These are phyloP conservation scores for Teratosphaeria zuluensis DNA, from an alignment of 2,329 filamentous ascomycete genomes.

Conservation along the genomic window DNA sequence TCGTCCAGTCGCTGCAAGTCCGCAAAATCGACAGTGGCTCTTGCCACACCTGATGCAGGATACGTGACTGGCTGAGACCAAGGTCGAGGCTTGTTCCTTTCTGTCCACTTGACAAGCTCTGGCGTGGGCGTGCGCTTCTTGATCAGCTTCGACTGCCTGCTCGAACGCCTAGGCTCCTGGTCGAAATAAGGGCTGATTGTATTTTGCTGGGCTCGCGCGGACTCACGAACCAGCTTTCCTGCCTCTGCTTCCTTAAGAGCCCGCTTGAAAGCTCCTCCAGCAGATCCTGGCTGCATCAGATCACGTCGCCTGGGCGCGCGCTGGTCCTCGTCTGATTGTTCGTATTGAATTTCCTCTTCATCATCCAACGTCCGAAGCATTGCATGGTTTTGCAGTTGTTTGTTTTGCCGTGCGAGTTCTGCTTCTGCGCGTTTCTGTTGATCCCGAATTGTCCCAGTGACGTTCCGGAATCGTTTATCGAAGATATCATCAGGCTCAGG, in stretches of 20 bases:
- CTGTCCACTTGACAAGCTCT: conserved; percentile 13
- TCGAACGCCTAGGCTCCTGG: neutral
- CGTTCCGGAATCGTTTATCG: neutral
- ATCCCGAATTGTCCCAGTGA: neutral
- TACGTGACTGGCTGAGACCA: conserved; percentile 48
- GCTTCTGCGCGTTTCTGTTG: neutral
- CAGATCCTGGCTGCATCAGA: neutral
- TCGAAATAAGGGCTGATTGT: neutral
- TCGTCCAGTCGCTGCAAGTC: conserved; percentile 73
- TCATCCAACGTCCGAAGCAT: too few relatives aligned
- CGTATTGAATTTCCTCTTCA: neutral
- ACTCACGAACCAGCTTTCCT: neutral
- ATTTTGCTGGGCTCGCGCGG: neutral
- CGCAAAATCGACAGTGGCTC: conserved; percentile 57
- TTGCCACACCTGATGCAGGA: conserved; percentile 47
- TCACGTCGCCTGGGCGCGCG: neutral
- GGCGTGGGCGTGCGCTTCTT: neutral
- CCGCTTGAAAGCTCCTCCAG: neutral
- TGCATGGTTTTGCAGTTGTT: too few relatives aligned
- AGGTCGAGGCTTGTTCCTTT: conserved; percentile 9
- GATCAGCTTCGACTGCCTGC: neutral
- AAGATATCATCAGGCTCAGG: neutral
- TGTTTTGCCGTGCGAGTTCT: too few relatives aligned
- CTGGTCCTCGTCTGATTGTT: neutral
- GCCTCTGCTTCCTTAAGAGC: neutral